A percentile compares a stretch with the other conserved stretches of the same genome.
Conservation (phyloP, 441 rosid genomes). For the Erodium texanum region DNA sequence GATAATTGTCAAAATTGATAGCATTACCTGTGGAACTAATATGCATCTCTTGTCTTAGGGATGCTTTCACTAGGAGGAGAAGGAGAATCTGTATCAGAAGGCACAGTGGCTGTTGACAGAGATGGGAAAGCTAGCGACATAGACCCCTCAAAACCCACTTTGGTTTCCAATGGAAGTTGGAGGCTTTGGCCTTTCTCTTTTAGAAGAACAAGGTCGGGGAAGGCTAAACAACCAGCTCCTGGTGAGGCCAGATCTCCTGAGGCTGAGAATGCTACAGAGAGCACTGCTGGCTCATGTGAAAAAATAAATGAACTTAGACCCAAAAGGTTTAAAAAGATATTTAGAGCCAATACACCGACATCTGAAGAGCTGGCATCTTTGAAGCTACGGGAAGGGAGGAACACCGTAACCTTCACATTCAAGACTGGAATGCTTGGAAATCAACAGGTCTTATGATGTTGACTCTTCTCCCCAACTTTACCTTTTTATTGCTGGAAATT, state of each 20-base stretch:
- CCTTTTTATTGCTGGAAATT: not conserved
- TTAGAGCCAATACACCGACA: slow-evolving; percentile 58
- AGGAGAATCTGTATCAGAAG: slow-evolving; percentile 42
- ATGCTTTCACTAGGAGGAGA: slow-evolving; percentile 43
- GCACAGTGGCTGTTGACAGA: slow-evolving; percentile 48
- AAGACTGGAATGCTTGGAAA: slow-evolving; percentile 82
- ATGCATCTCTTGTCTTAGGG: slow-evolving; percentile 50
- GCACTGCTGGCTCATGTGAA: slow-evolving; percentile 16
- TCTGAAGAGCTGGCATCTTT: slow-evolving; percentile 81
- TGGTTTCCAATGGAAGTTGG: slow-evolving; percentile 58
- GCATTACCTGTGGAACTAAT: slow-evolving; percentile 52
- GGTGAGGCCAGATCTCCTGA: slow-evolving; percentile 22
- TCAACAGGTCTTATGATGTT: slow-evolving; percentile 52
- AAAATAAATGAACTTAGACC: slow-evolving; percentile 29
- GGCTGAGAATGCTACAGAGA: slow-evolving; percentile 30
- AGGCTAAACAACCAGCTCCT: slow-evolving; percentile 21
- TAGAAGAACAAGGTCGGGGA: slow-evolving; percentile 39
- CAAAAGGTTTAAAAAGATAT: slow-evolving; percentile 39
- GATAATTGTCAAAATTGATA: slow-evolving; percentile 44
- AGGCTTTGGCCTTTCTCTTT: slow-evolving; percentile 81
- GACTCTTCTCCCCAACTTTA: slow-evolving; percentile 9
- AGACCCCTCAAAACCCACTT: slow-evolving; percentile 30
- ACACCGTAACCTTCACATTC: slow-evolving; percentile 70
- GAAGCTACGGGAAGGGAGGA: slow-evolving; percentile 74
- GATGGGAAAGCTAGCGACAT: slow-evolving; percentile 36